A percentile compares a stretch with the other conserved stretches of the same genome.
These are phyloP conservation scores for Isatis tinctoria DNA, from an alignment of 345 rosid genomes.

Conservation along the genomic window DNA sequence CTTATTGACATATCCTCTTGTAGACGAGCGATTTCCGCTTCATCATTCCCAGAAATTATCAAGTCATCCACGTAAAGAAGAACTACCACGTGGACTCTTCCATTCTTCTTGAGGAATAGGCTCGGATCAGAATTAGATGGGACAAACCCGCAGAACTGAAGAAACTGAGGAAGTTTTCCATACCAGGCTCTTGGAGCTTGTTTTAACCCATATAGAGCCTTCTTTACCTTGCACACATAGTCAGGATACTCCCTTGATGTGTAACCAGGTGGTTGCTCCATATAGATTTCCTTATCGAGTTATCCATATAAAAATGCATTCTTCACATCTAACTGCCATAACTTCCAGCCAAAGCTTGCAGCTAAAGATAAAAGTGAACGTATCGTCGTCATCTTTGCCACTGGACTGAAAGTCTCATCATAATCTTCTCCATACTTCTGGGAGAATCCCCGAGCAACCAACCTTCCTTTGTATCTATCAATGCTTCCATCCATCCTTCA, in stretches of 20 bases:
- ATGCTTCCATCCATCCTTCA: background rate
- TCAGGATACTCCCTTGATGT: background rate
- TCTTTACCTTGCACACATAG: constrained; percentile 7
- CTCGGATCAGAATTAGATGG: background rate
- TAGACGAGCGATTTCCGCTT: no score
- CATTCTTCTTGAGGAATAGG: background rate
- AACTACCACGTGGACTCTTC: background rate
- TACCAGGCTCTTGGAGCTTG: constrained; percentile 11
- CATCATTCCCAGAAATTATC: background rate
- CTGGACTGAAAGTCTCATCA: no score
- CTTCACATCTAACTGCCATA: no score
- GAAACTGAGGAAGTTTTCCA: constrained; percentile 4
- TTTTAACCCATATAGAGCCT: background rate
- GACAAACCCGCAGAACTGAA: background rate
- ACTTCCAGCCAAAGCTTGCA: no score
- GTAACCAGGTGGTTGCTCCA: constrained; percentile 1
- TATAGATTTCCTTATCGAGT: background rate
- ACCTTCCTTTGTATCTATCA: background rate
- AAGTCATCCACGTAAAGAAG: background rate
- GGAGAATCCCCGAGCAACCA: background rate
- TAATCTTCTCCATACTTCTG: no score
- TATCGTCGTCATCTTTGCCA: no score
- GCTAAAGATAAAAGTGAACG: no score
- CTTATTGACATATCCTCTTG: no score
- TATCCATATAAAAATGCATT: no score